Percentiles rank a stretch among this genome's conserved stretches.
Conservation (phyloP, 192 early-diverging fungal genomes). For the Rhizophlyctis rosea region DNA sequence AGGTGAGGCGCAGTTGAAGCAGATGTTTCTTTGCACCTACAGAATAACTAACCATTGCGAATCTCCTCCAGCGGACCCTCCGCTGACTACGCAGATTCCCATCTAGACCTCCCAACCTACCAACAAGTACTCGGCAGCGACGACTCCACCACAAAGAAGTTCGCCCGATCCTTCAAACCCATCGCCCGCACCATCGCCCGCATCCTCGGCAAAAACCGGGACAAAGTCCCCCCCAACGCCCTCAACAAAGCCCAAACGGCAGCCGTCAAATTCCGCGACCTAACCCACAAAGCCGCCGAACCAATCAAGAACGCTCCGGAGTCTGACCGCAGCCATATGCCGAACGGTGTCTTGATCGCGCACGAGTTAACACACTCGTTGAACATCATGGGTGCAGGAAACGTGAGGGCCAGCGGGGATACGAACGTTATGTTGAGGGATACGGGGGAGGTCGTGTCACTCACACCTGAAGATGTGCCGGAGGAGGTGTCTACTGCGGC, state of each 20-base stretch:
- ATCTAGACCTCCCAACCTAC: too few species aligned
- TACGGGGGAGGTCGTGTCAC: not conserved
- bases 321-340: constrained; percentile 1
- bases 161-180: constrained; percentile 8
- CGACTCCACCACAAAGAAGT: constrained; percentile 1
- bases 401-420: not conserved
- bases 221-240: constrained; percentile 1
- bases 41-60: too few species aligned
- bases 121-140: too few species aligned
- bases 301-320: not conserved
- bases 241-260: constrained; percentile 2
- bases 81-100: too few species aligned
- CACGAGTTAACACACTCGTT: constrained; percentile 5
- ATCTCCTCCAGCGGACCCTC: too few species aligned
- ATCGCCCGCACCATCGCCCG: not conserved
- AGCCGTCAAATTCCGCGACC: constrained; percentile 10
- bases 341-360: not conserved
- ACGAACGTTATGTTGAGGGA: not conserved
- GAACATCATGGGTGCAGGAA: not conserved
- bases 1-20: too few species aligned
- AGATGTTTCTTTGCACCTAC: too few species aligned
- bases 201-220: not conserved
- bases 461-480: not conserved
- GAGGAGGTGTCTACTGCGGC: not conserved
- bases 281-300: not conserved